Conservation (phyloP, 306 rosid species). For the Gastrolobium bilobum region DNA sequence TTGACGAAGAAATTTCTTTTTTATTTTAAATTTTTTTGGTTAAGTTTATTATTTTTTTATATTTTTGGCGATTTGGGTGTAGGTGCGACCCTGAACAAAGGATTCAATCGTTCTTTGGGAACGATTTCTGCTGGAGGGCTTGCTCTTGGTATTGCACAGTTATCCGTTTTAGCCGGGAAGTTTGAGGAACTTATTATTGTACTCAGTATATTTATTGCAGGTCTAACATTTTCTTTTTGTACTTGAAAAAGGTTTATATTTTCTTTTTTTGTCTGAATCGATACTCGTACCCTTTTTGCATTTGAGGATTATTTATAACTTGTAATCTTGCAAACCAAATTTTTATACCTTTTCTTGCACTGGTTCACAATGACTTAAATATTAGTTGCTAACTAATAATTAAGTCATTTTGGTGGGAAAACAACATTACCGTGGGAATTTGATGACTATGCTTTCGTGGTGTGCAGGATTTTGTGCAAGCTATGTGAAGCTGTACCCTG, state of each 20-base stretch:
- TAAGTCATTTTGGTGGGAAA: too few relatives aligned
- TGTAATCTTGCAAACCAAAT: not conserved
- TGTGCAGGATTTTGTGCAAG: conserved; percentile 65
- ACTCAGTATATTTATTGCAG: conserved; percentile 64
- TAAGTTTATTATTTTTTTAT: not conserved
- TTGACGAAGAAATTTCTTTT: not conserved
- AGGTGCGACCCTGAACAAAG: conserved; percentile 75
- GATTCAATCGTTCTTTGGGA: conserved; percentile 77
- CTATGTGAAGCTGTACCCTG: conserved; percentile 61
- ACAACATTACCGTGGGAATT: too few relatives aligned
- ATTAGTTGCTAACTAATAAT: not conserved
- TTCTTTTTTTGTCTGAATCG: not conserved
- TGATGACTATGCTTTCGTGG: conserved; percentile 10
- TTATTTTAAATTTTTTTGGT: not conserved
- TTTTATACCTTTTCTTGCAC: not conserved
- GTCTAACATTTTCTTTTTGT: conserved; percentile 35
- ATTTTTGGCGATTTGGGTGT: not conserved
- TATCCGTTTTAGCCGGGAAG: conserved; percentile 52
- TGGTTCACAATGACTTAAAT: not conserved
- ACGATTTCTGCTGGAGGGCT: conserved; percentile 74
- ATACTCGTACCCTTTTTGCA: not conserved
- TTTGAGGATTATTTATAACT: not conserved
- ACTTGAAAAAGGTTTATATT: not conserved
- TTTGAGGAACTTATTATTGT: conserved; percentile 57
- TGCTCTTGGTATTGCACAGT: conserved; percentile 60